These are phyloP conservation scores for Sophora flavescens DNA, from an alignment of 306 rosid genomes.

Conservation along the genomic window DNA sequence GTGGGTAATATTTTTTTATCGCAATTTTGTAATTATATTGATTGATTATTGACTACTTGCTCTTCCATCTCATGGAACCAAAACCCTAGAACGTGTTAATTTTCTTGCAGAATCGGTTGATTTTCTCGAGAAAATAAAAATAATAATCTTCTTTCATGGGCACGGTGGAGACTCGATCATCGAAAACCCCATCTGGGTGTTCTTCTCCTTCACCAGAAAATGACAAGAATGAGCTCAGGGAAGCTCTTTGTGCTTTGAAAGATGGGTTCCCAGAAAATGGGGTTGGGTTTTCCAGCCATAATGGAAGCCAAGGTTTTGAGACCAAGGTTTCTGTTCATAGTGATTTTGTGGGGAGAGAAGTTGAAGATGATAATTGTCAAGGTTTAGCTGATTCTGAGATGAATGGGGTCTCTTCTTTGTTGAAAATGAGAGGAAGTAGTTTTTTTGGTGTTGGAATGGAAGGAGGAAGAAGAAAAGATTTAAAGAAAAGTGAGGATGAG, in stretches of 20 bases:
- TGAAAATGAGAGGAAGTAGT: constrained; percentile 56
- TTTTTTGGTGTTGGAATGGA: constrained; percentile 3
- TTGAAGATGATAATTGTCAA: constrained; percentile 42
- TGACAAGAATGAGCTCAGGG: constrained; percentile 48
- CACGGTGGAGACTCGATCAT: constrained; percentile 60
- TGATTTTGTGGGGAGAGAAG: constrained; percentile 27
- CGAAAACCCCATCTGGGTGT: constrained; percentile 52
- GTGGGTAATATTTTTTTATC: constrained; percentile 27
- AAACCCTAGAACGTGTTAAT: constrained; percentile 55
- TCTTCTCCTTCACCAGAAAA: constrained; percentile 50
- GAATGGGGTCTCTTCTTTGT: constrained; percentile 60
- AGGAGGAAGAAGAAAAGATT: constrained; percentile 30
- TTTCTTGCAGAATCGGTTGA: constrained; percentile 44
- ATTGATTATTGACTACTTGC: not conserved
- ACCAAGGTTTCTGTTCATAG: constrained; percentile 36
- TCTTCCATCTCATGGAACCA: constrained; percentile 10
- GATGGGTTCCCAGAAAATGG: constrained; percentile 47
- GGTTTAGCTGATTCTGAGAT: constrained; percentile 61
- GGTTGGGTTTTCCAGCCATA: too few relatives aligned
- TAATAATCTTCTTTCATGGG: constrained; percentile 49
- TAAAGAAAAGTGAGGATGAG: constrained; percentile 23
- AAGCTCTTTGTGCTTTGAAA: constrained; percentile 44
- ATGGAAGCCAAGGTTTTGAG: too few relatives aligned
- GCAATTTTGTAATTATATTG: constrained; percentile 21
- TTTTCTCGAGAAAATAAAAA: constrained; percentile 37